phyloP scores from a whole-genome alignment of 192 early-diverging fungal genomes.

The Linnemannia exigua region DNA sequence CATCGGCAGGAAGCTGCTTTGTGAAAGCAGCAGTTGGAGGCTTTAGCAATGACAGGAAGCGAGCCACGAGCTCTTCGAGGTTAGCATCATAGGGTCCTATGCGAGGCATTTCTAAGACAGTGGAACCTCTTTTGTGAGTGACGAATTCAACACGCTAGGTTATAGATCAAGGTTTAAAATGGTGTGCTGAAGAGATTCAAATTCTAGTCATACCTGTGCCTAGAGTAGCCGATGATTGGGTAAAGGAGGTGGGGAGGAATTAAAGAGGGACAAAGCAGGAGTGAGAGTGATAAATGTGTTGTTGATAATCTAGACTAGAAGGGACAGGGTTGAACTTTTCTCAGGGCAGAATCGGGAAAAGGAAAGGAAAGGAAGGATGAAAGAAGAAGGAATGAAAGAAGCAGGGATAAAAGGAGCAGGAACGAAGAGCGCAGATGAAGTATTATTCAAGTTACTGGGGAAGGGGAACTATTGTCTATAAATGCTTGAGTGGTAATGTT shows the following conservation, averaged over 20 bases:
- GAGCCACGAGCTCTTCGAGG: background rate
- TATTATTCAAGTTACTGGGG: background rate
- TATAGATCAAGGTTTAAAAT: background rate
- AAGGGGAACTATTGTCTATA: background rate
- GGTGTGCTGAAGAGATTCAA: background rate
- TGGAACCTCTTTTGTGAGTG: background rate
- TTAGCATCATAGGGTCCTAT: background rate
- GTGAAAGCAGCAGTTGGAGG: constrained; percentile 10
- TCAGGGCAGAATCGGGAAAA: background rate
- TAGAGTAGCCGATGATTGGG: background rate
- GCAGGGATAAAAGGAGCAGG: background rate
- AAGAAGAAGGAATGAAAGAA: background rate
- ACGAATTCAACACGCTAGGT: background rate
- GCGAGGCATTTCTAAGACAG: background rate
- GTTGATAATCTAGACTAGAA: background rate
- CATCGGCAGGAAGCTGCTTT: constrained; percentile 18
- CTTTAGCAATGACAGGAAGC: background rate
- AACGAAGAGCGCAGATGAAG: background rate
- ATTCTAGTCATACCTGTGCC: background rate
- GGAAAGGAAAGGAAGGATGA: background rate
- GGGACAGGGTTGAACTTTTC: background rate
- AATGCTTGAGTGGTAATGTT: too few species aligned
- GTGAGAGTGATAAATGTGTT: background rate
- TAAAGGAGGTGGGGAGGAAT: background rate
- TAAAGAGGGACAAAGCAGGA: background rate